Conservation (phyloP, 345 rosid genomes). For the Citrus reticulata region DNA sequence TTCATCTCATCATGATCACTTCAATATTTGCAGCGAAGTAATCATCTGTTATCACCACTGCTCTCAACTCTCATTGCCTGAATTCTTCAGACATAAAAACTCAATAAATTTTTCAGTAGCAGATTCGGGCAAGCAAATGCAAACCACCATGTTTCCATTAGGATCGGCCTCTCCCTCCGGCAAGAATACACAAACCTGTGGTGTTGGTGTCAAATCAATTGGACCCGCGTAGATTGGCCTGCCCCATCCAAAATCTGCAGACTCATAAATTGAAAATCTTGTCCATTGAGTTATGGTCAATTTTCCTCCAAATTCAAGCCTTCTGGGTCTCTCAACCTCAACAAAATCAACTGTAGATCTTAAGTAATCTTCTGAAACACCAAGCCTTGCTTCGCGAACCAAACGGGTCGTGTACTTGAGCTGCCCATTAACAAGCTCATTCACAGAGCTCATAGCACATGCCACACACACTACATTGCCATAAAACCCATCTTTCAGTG, state of each 20-base stretch:
- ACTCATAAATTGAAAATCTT: constrained; percentile 70
- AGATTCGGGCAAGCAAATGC: constrained; percentile 81
- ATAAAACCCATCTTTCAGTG: constrained; percentile 63
- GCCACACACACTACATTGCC: constrained; percentile 85
- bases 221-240: constrained; percentile 81
- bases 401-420: constrained; percentile 47
- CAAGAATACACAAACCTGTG: constrained; percentile 84
- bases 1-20: background rate
- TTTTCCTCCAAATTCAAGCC: constrained; percentile 87
- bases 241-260: constrained; percentile 93
- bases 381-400: constrained; percentile 60
- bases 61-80: background rate
- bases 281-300: constrained; percentile 94
- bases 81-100: constrained; percentile 35
- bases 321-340: constrained; percentile 59
- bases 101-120: constrained; percentile 48
- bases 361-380: constrained; percentile 70
- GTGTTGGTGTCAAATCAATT: constrained; percentile 82
- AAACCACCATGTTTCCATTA: constrained; percentile 54
- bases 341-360: constrained; percentile 68
- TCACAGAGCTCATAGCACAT: constrained; percentile 60
- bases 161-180: constrained; percentile 61
- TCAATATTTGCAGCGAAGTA: background rate
- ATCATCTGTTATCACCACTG: background rate
- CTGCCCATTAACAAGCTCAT: constrained; percentile 44